Base-by-base conservation (phyloP, 2,329 filamentous ascomycete genomes). In the Colletotrichum gloeosporioides region DNA sequence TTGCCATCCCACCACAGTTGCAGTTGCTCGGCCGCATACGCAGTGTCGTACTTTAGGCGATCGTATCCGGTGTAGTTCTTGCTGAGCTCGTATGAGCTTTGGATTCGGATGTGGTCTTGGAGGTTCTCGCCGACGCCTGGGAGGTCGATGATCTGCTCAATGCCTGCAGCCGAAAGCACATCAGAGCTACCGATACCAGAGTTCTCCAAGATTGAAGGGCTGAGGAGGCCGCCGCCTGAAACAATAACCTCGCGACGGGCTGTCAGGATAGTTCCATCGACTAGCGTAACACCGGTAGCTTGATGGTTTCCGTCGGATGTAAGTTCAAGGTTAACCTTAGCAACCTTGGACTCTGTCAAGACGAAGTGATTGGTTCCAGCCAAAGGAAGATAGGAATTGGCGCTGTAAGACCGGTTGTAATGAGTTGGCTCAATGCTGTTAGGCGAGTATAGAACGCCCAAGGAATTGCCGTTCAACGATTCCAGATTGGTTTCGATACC, bases 171-270 rank as follows among this genome's bases (percentile, higher is more conserved):
- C 8, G 85, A 74, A 3, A 93, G 85, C 49, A 92, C 86, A 0
- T 84, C 80, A 8, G 78, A 79, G 2, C 87, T 87, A 3, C 91
- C 91, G 27, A 93, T 85, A 27, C 91, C 91, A n/a, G 87, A 89
- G 2, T 91, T 86, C 78, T 91, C 90, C 4, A 93, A 87, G 1
- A 93, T 80, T 49, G 90, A 87, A 1, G 90, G 90, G 2, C 89
- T 89, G 79, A 91, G 89, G 80, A 89, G 89, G 0, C 88, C 83
- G 15, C 91, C 90, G 6, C 80, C 79, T 0, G 80, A 81, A 8
- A 86, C 79, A 2, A 81, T 86, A 4, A 85, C 85, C 78, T 82
- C 82, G 13, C 78, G 78, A 2, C 78, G 76, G 15, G 82, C 83
- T 8, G 18, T 22, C 49, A 83, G 76, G 16, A 74, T 29, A 1